Conservation (phyloP, 2,329 filamentous ascomycete genomes). For the Acephala macrosclerotiorum region DNA sequence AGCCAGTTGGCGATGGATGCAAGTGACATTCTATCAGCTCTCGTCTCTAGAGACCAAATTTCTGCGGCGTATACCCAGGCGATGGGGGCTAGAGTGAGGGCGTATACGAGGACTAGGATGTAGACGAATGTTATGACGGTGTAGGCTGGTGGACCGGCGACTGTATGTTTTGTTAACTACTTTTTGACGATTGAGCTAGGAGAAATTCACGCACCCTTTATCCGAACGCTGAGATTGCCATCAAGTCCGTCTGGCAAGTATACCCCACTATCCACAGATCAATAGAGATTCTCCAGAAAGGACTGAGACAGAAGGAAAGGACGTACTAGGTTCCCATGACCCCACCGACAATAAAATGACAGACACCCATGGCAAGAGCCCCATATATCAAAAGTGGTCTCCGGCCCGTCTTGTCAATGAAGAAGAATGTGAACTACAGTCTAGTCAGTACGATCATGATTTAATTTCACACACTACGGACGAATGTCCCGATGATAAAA, state of each 20-base stretch:
- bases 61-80: slow-evolving; percentile 73
- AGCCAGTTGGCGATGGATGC: slow-evolving; percentile 61
- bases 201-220: slow-evolving; percentile 35
- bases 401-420: slow-evolving; percentile 33
- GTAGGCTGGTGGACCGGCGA: slow-evolving; percentile 61
- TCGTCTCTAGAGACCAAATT: slow-evolving; percentile 67
- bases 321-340: slow-evolving; percentile 46
- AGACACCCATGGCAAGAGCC: slow-evolving; percentile 49
- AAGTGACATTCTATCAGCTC: slow-evolving; percentile 64
- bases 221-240: slow-evolving; percentile 58
- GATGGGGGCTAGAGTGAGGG: slow-evolving; percentile 66
- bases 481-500: slow-evolving; percentile 30
- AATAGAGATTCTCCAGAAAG: no score
- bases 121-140: slow-evolving; percentile 71
- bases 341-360: slow-evolving; percentile 56
- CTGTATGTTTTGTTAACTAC: slow-evolving; percentile 38
- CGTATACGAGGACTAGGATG: slow-evolving; percentile 68
- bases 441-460: no score
- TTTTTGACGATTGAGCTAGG: no score
- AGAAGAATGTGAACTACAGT: slow-evolving; percentile 27
- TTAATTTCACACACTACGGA: no score
- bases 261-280: slow-evolving; percentile 38
- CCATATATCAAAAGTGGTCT: slow-evolving; percentile 49
- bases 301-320: no score
- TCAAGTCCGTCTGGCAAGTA: slow-evolving; percentile 52